Conservation (phyloP, 2,329 filamentous ascomycete species). For the Curvularia verruculosa region DNA sequence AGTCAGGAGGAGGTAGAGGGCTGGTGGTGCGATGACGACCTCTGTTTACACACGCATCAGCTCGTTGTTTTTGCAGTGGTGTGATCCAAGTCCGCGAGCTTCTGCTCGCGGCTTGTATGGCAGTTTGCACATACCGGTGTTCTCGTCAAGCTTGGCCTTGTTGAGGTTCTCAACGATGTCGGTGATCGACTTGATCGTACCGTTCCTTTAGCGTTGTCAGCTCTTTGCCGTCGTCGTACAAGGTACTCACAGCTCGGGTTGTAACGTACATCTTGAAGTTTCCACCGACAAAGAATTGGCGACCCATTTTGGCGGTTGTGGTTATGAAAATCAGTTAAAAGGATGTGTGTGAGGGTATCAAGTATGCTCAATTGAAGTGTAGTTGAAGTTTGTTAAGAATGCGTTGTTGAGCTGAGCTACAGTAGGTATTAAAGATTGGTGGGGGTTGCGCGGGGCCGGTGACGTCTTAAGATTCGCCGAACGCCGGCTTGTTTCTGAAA, state of each 20-base stretch:
- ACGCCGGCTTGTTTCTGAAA: conserved; percentile 37
- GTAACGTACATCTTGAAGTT: conserved; percentile 95
- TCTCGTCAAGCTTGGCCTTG: conserved; percentile 77
- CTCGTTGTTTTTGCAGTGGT: conserved; percentile 2
- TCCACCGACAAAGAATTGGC: conserved; percentile 96
- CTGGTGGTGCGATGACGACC: conserved; percentile 90
- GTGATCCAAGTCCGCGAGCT: background rate
- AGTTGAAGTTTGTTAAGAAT: conserved; percentile 18
- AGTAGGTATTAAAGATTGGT: conserved; percentile 23
- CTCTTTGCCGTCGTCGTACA: conserved; percentile 9
- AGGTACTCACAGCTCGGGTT: conserved; percentile 33
- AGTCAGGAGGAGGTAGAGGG: conserved; percentile 87
- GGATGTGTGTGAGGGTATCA: conserved; percentile 14
- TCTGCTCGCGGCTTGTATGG: background rate
- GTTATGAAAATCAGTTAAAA: conserved; percentile 10
- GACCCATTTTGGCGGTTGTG: conserved; percentile 75
- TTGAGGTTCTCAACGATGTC: conserved; percentile 90
- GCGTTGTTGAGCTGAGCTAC: conserved; percentile 39
- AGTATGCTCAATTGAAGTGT: conserved; percentile 10
- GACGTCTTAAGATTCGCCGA: conserved; percentile 37
- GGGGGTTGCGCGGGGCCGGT: conserved; percentile 32
- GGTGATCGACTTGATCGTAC: conserved; percentile 86
- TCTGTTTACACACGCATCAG: conserved; percentile 61
- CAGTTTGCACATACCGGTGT: conserved; percentile 64
- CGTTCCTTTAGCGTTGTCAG: conserved; percentile 72